A percentile compares a stretch with the other conserved stretches of the same genome.
Evolutionary conservation across 768 basidiomycete species (phyloP).

Genomic region (Ephemerocybe angulata): DNA sequence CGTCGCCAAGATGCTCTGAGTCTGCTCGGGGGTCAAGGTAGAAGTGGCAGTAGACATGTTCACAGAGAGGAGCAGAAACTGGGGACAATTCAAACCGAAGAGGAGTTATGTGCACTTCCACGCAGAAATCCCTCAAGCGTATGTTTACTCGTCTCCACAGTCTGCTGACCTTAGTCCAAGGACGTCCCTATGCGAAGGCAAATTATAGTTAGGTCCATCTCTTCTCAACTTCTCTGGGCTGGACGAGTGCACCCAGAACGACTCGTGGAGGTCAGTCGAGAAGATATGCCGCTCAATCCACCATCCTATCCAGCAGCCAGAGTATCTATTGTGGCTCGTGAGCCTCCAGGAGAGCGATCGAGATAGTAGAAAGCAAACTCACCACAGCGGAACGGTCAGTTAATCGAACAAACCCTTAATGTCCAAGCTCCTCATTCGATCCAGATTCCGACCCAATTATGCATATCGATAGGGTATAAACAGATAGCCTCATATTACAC

Average conservation of each 20-base stretch:
- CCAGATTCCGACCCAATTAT: too few relatives aligned
- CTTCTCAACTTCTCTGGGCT: too few relatives aligned
- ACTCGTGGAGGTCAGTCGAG: neutral
- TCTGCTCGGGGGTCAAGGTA: neutral
- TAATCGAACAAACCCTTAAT: too few relatives aligned
- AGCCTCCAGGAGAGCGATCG: neutral
- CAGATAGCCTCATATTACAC: neutral
- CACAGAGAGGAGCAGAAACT: neutral
- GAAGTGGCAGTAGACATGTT: neutral
- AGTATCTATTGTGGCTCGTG: too few relatives aligned
- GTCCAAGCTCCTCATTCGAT: neutral
- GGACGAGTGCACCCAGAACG: neutral
- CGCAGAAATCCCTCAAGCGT: too few relatives aligned
- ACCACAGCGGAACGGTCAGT: too few relatives aligned
- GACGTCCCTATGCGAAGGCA: neutral
- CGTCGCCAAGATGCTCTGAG: neutral
- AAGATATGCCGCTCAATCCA: too few relatives aligned
- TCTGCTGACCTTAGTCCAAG: too few relatives aligned
- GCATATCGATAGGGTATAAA: neutral
- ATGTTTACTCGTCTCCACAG: too few relatives aligned
- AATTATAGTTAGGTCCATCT: too few relatives aligned
- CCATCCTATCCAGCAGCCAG: too few relatives aligned
- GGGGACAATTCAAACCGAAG: neutral
- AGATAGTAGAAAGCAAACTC: neutral
- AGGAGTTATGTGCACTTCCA: too few relatives aligned